Evolutionary conservation across 495 filamentous ascomycete genomes (phyloP).

Genomic region (Sphaerosporella brunnea): DNA sequence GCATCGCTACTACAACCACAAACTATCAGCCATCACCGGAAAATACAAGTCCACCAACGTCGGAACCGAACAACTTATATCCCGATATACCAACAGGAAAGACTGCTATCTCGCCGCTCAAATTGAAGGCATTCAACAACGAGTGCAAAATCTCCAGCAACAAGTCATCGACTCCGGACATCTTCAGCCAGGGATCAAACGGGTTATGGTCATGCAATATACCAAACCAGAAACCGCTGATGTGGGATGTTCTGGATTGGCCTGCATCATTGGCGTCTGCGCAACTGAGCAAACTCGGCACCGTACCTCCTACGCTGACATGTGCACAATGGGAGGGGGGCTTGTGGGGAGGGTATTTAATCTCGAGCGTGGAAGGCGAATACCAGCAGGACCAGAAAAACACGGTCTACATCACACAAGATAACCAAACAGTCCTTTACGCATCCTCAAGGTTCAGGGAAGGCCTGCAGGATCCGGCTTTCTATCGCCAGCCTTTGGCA

Average conservation of each 20-base stretch:
- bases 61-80: constrained; percentile 15
- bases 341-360: constrained; percentile 18
- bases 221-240: constrained; percentile 9
- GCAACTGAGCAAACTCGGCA: constrained; percentile 10
- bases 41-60: constrained; percentile 15
- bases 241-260: constrained; percentile 14
- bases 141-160: constrained; percentile 4
- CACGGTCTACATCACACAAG: background rate
- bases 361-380: constrained; percentile 11
- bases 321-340: constrained; percentile 14
- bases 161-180: constrained; percentile 7
- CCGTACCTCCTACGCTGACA: constrained; percentile 8
- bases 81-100: constrained; percentile 16
- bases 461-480: constrained; percentile 18
- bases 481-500: constrained; percentile 16
- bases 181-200: constrained; percentile 14
- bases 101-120: constrained; percentile 8
- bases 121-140: constrained; percentile 5
- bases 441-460: constrained; percentile 13
- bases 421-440: constrained; percentile 6
- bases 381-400: constrained; percentile 6
- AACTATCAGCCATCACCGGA: constrained; percentile 15
- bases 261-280: background rate
- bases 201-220: constrained; percentile 18
- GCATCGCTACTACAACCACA: background rate